Base-by-base conservation (phyloP, 805 yeast genomes). In the Suhomyces sp. region DNA sequence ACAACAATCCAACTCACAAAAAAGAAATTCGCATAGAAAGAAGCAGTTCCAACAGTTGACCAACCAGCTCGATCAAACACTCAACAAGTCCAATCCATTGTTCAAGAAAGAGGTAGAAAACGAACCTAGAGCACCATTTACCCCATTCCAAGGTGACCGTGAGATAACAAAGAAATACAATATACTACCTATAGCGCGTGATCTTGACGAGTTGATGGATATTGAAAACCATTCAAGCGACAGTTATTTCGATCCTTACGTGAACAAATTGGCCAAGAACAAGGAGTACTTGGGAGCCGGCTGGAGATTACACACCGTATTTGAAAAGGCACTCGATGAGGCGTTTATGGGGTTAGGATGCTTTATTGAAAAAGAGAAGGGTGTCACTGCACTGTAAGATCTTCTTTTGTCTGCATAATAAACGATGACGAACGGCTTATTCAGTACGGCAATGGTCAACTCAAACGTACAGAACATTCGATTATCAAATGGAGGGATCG, bases 121-220 rank as follows among this genome's bases (percentile, higher is more conserved):
- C 19, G 53, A 39, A 8, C 54, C 43, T 11, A 40, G 38, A 25
- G 47, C 58, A 6, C 98, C 98, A 12, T 91, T 90, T 58, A 88
- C 98, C 8, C 98, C 98, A 6, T 91, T 91, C 63, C 80, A 82
- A 53, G 97, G 97, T 28, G 98, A 91, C 61, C 71, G 93, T 42
- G 81, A 83, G 39, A 42, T 65, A 6, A 60, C 67, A 16, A 68
- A 70, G 35, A 68, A 74, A 19, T 88, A 78, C 60, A 63, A 58
- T 8, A 60, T 80, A 18, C 50, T 67, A 41, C 49, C 58, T 16
- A 52, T 54, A 8, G 53, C 60, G 4, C 29, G 40, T 10, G 53
- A 52, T 17, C 39, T 45, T 22, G 58, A 51, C 21, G 57, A 56
- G 19, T 36, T 53, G 21, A 39, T 42, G 41, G 50, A 51, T 13